Conservation (phyloP, 345 rosid species). For the Pistacia atlantica region DNA sequence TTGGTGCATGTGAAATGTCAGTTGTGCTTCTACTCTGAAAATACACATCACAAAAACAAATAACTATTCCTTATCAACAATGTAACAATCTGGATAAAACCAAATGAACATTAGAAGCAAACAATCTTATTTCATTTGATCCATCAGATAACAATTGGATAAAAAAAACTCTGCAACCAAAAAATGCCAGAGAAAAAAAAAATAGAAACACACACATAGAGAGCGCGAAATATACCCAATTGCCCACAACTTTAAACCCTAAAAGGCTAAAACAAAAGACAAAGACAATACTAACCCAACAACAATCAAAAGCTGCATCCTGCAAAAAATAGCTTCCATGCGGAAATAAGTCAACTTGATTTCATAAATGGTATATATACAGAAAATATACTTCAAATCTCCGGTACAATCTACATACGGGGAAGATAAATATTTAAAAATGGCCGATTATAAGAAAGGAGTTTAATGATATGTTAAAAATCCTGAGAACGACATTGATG, state of each 20-base stretch:
- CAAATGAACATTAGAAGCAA: not conserved
- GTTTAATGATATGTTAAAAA: not conserved
- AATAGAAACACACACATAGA: not conserved
- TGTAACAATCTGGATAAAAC: not conserved
- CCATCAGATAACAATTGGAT: not conserved
- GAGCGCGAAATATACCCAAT: not conserved
- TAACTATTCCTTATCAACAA: not conserved
- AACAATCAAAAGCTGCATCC: too few species aligned
- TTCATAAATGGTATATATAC: not conserved
- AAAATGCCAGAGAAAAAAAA: not conserved
- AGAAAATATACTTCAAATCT: not conserved
- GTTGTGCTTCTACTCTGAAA: constrained; percentile 5
- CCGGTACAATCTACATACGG: not conserved
- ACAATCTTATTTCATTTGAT: not conserved
- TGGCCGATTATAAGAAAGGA: not conserved
- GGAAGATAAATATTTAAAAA: not conserved
- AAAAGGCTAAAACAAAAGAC: not conserved
- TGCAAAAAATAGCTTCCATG: too few species aligned
- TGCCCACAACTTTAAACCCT: constrained; percentile 13
- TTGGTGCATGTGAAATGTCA: constrained; percentile 5
- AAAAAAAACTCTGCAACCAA: not conserved
- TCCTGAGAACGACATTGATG: not conserved
- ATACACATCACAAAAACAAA: constrained; percentile 1
- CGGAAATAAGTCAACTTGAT: not conserved
- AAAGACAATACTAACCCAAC: not conserved